phyloP scores from a whole-genome alignment of 495 filamentous ascomycete species.

The Penicillium goetzii region DNA sequence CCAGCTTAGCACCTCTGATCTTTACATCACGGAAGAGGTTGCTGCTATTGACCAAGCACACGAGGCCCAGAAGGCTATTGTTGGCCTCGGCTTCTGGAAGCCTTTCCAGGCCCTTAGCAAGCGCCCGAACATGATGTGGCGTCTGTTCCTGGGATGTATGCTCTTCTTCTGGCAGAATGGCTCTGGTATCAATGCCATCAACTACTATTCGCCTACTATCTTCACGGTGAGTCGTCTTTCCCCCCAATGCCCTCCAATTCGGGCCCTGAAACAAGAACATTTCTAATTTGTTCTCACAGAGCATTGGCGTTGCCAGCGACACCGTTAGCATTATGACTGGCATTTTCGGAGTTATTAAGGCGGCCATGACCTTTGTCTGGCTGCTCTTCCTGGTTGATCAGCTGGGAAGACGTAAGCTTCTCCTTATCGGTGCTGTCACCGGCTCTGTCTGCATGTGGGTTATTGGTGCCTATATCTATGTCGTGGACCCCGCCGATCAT shows the following conservation, averaged over 20 bases:
- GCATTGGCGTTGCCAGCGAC: slow-evolving; percentile 54
- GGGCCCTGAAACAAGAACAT: neutral
- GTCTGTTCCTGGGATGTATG: slow-evolving; percentile 67
- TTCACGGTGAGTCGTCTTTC: slow-evolving; percentile 43
- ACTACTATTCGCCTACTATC: slow-evolving; percentile 66
- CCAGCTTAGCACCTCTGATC: slow-evolving; percentile 59
- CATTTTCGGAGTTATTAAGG: slow-evolving; percentile 57
- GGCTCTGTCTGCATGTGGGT: slow-evolving; percentile 74
- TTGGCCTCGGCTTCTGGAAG: slow-evolving; percentile 69
- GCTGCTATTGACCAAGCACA: slow-evolving; percentile 63
- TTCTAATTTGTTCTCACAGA: slow-evolving; percentile 9
- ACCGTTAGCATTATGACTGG: slow-evolving; percentile 51
- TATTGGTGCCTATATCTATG: slow-evolving; percentile 69
- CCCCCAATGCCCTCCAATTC: neutral
- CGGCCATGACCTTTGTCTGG: slow-evolving; percentile 62
- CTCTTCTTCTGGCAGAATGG: slow-evolving; percentile 72
- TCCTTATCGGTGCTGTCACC: slow-evolving; percentile 70
- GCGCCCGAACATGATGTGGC: slow-evolving; percentile 55
- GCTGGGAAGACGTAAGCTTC: slow-evolving; percentile 66
- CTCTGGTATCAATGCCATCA: slow-evolving; percentile 69
- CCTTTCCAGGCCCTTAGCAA: slow-evolving; percentile 61
- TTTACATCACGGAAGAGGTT: slow-evolving; percentile 72
- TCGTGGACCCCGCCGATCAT: slow-evolving; percentile 55
- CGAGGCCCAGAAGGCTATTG: slow-evolving; percentile 56
- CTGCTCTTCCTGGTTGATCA: slow-evolving; percentile 72